Percentiles rank a stretch among this genome's conserved stretches.
Conservation (phyloP, 2,329 filamentous ascomycete genomes). For the Diaporthe caulivora region DNA sequence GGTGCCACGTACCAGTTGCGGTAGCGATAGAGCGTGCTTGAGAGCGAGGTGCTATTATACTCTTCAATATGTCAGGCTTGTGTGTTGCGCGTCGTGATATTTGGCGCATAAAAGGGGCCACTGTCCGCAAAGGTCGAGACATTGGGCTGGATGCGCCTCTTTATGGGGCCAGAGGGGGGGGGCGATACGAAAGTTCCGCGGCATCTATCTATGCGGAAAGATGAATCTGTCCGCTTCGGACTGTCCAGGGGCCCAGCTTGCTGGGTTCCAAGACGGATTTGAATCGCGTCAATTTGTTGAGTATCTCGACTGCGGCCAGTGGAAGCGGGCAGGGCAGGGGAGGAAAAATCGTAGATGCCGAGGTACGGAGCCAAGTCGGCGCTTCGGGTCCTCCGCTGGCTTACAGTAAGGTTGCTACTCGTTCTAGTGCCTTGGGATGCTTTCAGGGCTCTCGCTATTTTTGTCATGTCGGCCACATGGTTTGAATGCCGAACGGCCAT, state of each 20-base stretch:
- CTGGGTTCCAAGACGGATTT: conserved; percentile 24
- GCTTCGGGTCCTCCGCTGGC: background rate
- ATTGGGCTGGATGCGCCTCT: conserved; percentile 28
- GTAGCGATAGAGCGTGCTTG: conserved; percentile 40
- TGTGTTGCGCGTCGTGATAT: conserved; percentile 14
- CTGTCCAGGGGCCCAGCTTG: conserved; percentile 31
- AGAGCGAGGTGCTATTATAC: conserved; percentile 13
- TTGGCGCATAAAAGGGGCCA: conserved; percentile 30
- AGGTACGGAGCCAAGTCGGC: conserved; percentile 30
- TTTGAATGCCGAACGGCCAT: background rate
- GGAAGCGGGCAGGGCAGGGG: conserved; percentile 7
- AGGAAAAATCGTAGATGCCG: conserved; percentile 30
- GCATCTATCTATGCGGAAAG: conserved; percentile 1
- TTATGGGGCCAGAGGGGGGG: conserved; percentile 14
- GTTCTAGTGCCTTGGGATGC: background rate
- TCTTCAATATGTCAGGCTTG: background rate
- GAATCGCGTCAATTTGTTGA: conserved; percentile 34
- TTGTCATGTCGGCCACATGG: background rate
- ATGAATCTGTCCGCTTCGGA: conserved; percentile 10
- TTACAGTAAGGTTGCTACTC: background rate
- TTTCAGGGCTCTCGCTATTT: background rate
- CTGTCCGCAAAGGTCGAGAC: conserved; percentile 28
- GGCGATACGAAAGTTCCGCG: background rate
- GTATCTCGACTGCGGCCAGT: background rate
- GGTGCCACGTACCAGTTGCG: conserved; percentile 39